phyloP scores from a whole-genome alignment of 2,329 filamentous ascomycete genomes.

The Diaporthe batatas region DNA sequence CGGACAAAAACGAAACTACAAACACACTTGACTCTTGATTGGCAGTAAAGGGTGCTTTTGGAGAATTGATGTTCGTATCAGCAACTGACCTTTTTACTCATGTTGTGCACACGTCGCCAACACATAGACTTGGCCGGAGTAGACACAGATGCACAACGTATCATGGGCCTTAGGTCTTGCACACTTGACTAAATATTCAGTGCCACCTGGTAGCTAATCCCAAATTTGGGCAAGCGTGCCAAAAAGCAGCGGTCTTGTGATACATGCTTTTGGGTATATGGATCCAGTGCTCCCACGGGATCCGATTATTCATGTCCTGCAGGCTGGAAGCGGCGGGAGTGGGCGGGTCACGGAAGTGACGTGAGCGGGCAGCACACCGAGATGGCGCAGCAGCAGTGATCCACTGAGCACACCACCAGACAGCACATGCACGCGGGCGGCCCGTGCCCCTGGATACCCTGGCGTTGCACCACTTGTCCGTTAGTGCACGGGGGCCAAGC shows the following conservation, averaged over 20 bases:
- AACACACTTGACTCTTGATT: too few species aligned
- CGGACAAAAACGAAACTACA: too few species aligned
- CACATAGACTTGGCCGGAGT: too few species aligned
- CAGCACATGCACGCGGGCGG: conserved; percentile 13
- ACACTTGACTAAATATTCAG: neutral
- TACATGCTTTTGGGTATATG: neutral
- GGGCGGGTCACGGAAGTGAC: neutral
- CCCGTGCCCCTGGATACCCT: conserved; percentile 22
- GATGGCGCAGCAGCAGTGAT: conserved; percentile 23
- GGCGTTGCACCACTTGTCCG: conserved; percentile 28
- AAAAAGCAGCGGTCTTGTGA: neutral
- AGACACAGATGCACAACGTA: too few species aligned
- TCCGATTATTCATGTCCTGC: conserved; percentile 7
- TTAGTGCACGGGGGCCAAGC: conserved; percentile 24
- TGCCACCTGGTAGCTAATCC: conserved; percentile 5
- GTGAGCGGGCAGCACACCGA: conserved; percentile 23
- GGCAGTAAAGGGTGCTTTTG: too few species aligned
- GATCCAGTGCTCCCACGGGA: neutral
- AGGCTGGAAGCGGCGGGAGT: conserved; percentile 3
- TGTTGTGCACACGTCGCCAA: too few species aligned
- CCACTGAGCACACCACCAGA: conserved; percentile 10
- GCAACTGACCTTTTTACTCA: too few species aligned
- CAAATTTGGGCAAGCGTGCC: conserved; percentile 27
- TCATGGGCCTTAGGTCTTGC: neutral
- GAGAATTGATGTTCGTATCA: too few species aligned